Evolutionary conservation across 2,329 filamentous ascomycete genomes (phyloP), one percentile per base, ranked within the genome.

Genomic region (Aspergillus alliaceus): DNA sequence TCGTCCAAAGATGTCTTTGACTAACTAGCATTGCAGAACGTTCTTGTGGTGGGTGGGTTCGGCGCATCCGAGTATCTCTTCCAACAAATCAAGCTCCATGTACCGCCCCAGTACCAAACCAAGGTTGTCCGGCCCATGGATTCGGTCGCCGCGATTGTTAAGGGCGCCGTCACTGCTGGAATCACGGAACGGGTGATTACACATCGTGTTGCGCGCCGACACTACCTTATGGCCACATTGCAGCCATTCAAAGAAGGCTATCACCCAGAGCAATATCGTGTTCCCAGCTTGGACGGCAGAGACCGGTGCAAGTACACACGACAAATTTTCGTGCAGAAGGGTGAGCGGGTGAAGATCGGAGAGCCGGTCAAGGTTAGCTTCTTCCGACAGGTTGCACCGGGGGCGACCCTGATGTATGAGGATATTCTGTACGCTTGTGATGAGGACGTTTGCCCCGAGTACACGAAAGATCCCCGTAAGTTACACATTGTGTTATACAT

Each of bases 71-170:
- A 99, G 78, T 98, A 98, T 74, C 88, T 99, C 59, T 99, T 98
- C 86, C 93, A 98, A 77, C 95, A 99, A 77, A 98, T 99, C 82
- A 97, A 96, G 78, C 87, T 98, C 46, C 95, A 98, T 73, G 95
- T 99, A 2, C 95, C 95, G 35, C 95, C 95, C 9, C 95, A 98
- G 75, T 99, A 97, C 82, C 93, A 98, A 80, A 89, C 91, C 74
- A 98, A 98, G 84, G 95, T 98, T 48, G 93, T 99, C 40, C 88
- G 95, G 54, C 95, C 95, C 56, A 98, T 98, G 95, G 95, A 99
- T 80, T 96, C 95, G 1, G 95, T 99, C 56, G 93, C 95, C 42
- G 95, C 95, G 63, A 99, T 99, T 66, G 95, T 98, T 77, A 98
- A 98, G 80, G 95, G 95, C 65, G 95, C 95, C 54, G 95, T 98